Conservation (phyloP, 1,284 basidiomycete species). For the Leccinum griseonigrum region DNA sequence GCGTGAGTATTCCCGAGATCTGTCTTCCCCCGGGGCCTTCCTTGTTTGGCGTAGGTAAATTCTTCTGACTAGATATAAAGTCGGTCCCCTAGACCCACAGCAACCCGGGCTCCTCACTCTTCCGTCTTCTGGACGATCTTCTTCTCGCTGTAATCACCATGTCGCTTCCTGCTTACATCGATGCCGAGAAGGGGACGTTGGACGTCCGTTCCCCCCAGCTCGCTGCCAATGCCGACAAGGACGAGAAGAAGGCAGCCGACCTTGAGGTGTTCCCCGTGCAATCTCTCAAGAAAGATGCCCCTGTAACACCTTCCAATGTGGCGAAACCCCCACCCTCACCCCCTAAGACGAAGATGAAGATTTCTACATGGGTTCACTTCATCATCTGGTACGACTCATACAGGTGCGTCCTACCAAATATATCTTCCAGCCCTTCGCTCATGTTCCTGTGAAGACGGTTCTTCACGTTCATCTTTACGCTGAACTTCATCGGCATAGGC, state of each 20-base stretch:
- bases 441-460: constrained; percentile 49
- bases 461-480: constrained; percentile 53
- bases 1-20: constrained; percentile 19
- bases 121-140: constrained; percentile 16
- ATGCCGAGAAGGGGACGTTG: constrained; percentile 58
- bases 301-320: constrained; percentile 25
- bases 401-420: constrained; percentile 38
- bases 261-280: constrained; percentile 32
- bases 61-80: constrained; percentile 24
- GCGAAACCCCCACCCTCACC: constrained; percentile 25
- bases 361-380: constrained; percentile 56
- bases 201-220: constrained; percentile 37
- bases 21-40: constrained; percentile 1
- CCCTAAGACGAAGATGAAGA: constrained; percentile 41
- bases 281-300: constrained; percentile 42
- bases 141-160: constrained; percentile 28
- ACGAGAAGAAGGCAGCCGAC: constrained; percentile 38
- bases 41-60: constrained; percentile 8
- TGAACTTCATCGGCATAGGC: constrained; percentile 61
- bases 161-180: constrained; percentile 42
- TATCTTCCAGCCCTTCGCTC: not conserved
- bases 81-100: not conserved
- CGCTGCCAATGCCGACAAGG: constrained; percentile 27
- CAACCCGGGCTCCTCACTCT: constrained; percentile 11
- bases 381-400: constrained; percentile 70